A percentile compares a stretch with the other conserved stretches of the same genome.
Conservation (phyloP, 192 early-diverging fungal genomes). For the Chytriomyces confervae region DNA sequence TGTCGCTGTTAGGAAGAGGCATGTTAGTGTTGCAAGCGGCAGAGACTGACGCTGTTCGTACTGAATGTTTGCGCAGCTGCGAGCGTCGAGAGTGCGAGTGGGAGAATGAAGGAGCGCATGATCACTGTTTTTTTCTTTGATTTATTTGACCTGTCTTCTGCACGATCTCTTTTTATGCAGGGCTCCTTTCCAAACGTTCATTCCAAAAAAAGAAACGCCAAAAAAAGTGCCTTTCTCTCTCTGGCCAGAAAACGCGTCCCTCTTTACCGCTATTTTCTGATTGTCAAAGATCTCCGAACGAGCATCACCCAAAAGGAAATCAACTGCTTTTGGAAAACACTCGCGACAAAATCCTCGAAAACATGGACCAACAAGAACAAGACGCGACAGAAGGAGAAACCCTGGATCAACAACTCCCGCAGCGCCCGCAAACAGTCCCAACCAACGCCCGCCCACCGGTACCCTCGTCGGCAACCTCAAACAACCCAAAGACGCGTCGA, state of each 20-base stretch:
- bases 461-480: neutral
- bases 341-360: neutral
- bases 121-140: neutral
- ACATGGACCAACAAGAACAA: neutral
- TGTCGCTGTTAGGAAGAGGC: neutral
- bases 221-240: neutral
- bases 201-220: neutral
- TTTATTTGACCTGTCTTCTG: neutral
- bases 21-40: neutral
- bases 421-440: too few relatives aligned
- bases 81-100: neutral
- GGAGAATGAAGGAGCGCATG: constrained; percentile 3
- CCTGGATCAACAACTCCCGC: too few relatives aligned
- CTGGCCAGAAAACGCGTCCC: neutral
- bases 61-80: constrained; percentile 11
- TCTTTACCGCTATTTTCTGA: neutral
- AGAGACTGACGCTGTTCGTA: neutral
- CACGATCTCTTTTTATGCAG: neutral
- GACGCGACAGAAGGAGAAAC: too few relatives aligned
- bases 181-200: neutral
- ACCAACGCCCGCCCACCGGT: too few relatives aligned
- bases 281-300: neutral
- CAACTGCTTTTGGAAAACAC: neutral
- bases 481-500: neutral
- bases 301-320: neutral